These are phyloP conservation scores for Ceratocystis albifundus DNA, from an alignment of 2,329 filamentous ascomycete genomes.

Conservation along the genomic window DNA sequence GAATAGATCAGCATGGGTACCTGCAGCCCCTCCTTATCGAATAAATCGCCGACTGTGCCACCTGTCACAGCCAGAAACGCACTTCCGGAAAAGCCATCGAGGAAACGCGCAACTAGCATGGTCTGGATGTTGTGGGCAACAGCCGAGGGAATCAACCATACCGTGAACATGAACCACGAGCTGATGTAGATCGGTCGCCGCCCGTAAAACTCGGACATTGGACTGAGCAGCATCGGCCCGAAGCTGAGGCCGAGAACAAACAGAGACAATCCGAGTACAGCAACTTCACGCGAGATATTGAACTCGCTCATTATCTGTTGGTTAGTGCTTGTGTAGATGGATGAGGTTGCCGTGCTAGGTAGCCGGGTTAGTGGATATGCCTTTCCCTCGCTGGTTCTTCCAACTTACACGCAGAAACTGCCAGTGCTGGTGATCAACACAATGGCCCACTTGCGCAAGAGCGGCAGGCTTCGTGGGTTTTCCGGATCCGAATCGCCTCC, in stretches of 20 bases:
- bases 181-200: conserved; percentile 67
- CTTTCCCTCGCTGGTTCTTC: neutral
- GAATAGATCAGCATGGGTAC: conserved; percentile 76
- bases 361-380: conserved; percentile 22
- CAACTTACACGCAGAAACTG: conserved; percentile 70
- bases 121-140: conserved; percentile 73
- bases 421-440: conserved; percentile 61
- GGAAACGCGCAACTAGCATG: conserved; percentile 65
- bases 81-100: conserved; percentile 60
- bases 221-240: conserved; percentile 52
- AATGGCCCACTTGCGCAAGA: conserved; percentile 64
- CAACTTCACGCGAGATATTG: conserved; percentile 55
- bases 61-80: conserved; percentile 65
- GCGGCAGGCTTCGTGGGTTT: conserved; percentile 59
- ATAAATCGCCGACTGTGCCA: conserved; percentile 75
- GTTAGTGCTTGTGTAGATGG: conserved; percentile 83
- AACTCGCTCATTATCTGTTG: conserved; percentile 65
- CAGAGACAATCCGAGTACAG: conserved; percentile 66
- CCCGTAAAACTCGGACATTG: conserved; percentile 68
- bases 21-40: conserved; percentile 55
- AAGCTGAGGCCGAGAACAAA: conserved; percentile 67
- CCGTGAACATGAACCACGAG: conserved; percentile 61
- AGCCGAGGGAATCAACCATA: conserved; percentile 73
- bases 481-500: conserved; percentile 57
- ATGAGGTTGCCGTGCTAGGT: conserved; percentile 64